Base-by-base conservation (phyloP, 305 asterid species). In the Plantago coronopus region DNA sequence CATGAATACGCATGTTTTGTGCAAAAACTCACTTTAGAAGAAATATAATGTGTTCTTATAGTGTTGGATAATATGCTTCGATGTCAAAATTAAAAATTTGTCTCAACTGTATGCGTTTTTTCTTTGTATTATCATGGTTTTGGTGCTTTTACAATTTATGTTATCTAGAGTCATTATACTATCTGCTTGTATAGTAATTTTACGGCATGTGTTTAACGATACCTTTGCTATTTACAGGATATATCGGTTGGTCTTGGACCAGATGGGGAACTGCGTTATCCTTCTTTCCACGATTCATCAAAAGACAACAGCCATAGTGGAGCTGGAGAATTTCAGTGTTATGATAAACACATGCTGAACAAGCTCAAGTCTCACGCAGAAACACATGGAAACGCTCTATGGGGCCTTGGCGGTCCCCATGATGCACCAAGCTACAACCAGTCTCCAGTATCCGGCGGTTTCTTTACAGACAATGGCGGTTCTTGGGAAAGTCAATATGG, bases 341-440 rank as follows among this genome's bases (percentile, higher is more conserved):
- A 77, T 20, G 96, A 91, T 70, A 69, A 76, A 63, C 63, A 81
- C 68, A 79, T 83, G 95, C 90, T 91, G 10, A 67, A 34, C 17
- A 53, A 76, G 45, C 94, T 91, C 48, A 86, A 76, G 66, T 69
- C 62, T 51, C 89, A 81, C 0, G 91, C 94, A 0, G 86, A 86
- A 29, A 23, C 56, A 17, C 46, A 1, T 0, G 84, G 91, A 48
- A 79, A 81, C 46, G 89, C 96, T 44, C 78, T 86, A 1, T 91
- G 95, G 94, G 98, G 98, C 7, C 81, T 81, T 2, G 79, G 87
- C 13, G 96, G 96, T 19, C 98, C 98, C 34, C 96, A 91, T 38
- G 83, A 88, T 20, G 72, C 95, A 50, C 82, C 94, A 0, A 45
- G 65, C 59, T 74, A 80, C 7, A 48, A 74, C 54, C 85, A 76